These are phyloP conservation scores for Colletotrichum orchidophilum DNA, from an alignment of 2,329 filamentous ascomycete species.

Conservation along the genomic window DNA sequence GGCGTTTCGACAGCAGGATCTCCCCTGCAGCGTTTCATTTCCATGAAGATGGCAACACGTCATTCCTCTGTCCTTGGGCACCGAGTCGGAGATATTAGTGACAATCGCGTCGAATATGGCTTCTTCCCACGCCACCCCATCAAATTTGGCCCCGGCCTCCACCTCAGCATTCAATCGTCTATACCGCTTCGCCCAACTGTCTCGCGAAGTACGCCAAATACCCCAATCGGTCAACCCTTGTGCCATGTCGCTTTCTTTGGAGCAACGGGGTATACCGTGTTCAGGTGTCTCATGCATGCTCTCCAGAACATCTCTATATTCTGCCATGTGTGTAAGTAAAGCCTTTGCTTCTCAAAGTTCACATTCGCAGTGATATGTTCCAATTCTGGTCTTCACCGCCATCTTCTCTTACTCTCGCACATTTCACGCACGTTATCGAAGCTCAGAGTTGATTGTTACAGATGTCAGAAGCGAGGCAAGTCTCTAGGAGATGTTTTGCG, in stretches of 20 bases:
- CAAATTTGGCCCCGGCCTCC: not conserved
- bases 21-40: not conserved
- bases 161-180: not conserved
- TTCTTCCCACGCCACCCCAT: not conserved
- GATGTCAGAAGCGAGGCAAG: not conserved
- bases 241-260: slow-evolving; percentile 27
- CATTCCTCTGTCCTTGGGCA: not conserved
- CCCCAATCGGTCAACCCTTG: not conserved
- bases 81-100: too few relatives aligned
- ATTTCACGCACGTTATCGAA: not conserved
- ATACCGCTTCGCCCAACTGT: too few relatives aligned
- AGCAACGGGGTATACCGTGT: slow-evolving; percentile 2
- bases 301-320: not conserved
- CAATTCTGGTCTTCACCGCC: not conserved
- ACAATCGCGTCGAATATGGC: not conserved
- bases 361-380: not conserved
- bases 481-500: not conserved
- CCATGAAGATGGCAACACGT: not conserved
- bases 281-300: slow-evolving; percentile 2
- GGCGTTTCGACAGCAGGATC: not conserved
- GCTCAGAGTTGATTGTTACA: not conserved
- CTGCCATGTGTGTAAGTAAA: slow-evolving; percentile 1
- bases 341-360: too few relatives aligned
- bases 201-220: too few relatives aligned
- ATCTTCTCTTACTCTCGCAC: too few relatives aligned